Evolutionary conservation across 129 eudicot genomes (phyloP).

Genomic region (Mikania micrantha): DNA sequence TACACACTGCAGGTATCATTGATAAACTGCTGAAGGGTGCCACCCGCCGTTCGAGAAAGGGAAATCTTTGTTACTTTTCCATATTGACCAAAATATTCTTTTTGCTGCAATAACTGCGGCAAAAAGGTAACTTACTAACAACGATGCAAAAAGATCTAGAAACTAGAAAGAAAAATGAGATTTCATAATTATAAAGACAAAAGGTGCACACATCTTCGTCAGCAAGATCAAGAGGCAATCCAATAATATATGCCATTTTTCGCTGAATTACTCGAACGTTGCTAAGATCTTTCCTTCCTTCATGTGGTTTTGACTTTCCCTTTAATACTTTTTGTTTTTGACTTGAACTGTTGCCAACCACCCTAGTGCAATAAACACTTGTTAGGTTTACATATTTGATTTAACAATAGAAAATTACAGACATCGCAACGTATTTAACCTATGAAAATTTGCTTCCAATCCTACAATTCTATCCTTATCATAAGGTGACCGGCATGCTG

Average conservation of each 20-base stretch:
- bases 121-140: slow-evolving; percentile 5
- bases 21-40: slow-evolving; percentile 64
- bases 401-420: background rate
- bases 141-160: background rate
- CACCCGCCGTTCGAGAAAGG: slow-evolving; percentile 80
- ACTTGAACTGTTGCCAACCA: slow-evolving; percentile 37
- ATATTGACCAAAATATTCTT: slow-evolving; percentile 73
- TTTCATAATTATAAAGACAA: background rate
- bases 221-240: slow-evolving; percentile 75
- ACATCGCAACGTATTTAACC: slow-evolving; percentile 31
- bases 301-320: slow-evolving; percentile 62
- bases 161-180: background rate
- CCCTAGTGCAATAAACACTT: slow-evolving; percentile 40
- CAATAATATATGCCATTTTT: slow-evolving; percentile 80
- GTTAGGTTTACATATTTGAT: background rate
- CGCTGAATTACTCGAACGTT: slow-evolving; percentile 79
- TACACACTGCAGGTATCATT: slow-evolving; percentile 85
- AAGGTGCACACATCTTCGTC: slow-evolving; percentile 66
- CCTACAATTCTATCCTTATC: slow-evolving; percentile 75
- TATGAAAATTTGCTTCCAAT: slow-evolving; percentile 62
- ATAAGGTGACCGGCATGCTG: slow-evolving; percentile 76
- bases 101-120: slow-evolving; percentile 55
- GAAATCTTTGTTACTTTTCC: slow-evolving; percentile 77
- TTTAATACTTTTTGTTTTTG: slow-evolving; percentile 58
- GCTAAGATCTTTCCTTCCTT: slow-evolving; percentile 68